Evolutionary conservation across 2,329 filamentous ascomycete genomes (phyloP), one percentile per base, ranked within the genome.

Genomic region (Trichoderma atroviride): DNA sequence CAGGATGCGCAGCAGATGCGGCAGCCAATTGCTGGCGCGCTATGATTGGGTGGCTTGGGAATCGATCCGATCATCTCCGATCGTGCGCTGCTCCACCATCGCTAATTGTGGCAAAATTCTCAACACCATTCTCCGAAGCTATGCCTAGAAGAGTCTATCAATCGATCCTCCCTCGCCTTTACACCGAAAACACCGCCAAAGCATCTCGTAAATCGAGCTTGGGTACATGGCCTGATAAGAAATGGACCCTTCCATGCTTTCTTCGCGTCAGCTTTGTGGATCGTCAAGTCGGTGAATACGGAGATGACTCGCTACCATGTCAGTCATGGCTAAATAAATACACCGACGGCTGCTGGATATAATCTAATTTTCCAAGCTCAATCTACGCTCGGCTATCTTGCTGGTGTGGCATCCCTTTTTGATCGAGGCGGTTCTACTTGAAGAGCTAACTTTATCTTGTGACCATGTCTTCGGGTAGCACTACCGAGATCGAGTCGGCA

Each of bases 11-110:
- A 66, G 62, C 35, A 57, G 62, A 55, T 33, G 24, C n/a, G 24
- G 24, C 50, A n/a, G 19, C 43, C 16, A 33, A 24, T 7, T 24
- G 16, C 52, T 52, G 50, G 19, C 22, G 13, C 27, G 29, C 35
- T 27, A 33, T 58, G 37, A 66, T 66, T 66, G 63, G 63, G 53
- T 66, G 63, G 53, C 63, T 58, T 58, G 53, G 3, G 14, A 35
- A 27, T 57, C 57, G 27, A 58, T 43, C 63, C 63, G 63, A 66
- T 53, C 63, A 57, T 66, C 63, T 58, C 63, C 63, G 63, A 50
- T 31, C 43, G 35, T 24, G 29, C 37, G n/a, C 63, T 57, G 47
- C 63, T 50, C 63, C 63, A 57, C 63, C 53, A 16, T 33, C 37
- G 35, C 53, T 33, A 58, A 27, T 47, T 58, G 2, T 43, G 16